Evolutionary conservation across 192 early-diverging fungal species (phyloP), one percentile per base, ranked within the genome.

Genomic region (Geranomyces variabilis): DNA sequence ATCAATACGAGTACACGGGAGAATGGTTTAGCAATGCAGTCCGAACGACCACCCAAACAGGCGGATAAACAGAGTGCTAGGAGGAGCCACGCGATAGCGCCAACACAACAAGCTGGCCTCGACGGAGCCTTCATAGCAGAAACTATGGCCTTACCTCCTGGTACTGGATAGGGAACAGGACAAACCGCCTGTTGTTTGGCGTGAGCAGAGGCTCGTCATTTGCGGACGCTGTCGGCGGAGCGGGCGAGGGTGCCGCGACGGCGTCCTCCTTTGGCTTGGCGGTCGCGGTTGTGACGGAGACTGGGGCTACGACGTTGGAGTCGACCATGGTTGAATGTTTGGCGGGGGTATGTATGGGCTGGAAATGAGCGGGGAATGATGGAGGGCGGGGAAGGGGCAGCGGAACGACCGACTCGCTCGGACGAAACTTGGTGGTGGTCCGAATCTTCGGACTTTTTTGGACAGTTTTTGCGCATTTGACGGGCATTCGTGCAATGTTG

Each of bases 91-190:
- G 36, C n/a, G n/a, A n/a, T n/a, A n/a, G n/a, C n/a, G n/a, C n/a
- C n/a, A n/a, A n/a, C n/a, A n/a, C n/a, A n/a, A 57, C 13, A 30
- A 69, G n/a, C 6, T n/a, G 12, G 61, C 13, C 61, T 12, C 12
- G 61, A 19, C n/a, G 13, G 33, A 0, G 15, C 22, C 10, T 9
- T 33, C 1, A 13, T 0, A 13, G 41, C 21, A 33, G 10, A 7
- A 62, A 12, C 60, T 17, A 14, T n/a, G 60, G 7, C 30, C 19
- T 14, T 26, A 86, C 79, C 63, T 86, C 77, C 29, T 78, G 70
- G 75, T 83, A 83, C 66, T 80, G 74, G 36, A 86, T 86, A 24
- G 84, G 84, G 69, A 83, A 86, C 47, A 86, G 68, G 8, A 83
- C 81, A 58, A 86, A 83, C 12, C 81, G 68, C 19, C 77, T 73